Base-by-base conservation (phyloP, 495 filamentous ascomycete species). In the Extremus antarcticus region DNA sequence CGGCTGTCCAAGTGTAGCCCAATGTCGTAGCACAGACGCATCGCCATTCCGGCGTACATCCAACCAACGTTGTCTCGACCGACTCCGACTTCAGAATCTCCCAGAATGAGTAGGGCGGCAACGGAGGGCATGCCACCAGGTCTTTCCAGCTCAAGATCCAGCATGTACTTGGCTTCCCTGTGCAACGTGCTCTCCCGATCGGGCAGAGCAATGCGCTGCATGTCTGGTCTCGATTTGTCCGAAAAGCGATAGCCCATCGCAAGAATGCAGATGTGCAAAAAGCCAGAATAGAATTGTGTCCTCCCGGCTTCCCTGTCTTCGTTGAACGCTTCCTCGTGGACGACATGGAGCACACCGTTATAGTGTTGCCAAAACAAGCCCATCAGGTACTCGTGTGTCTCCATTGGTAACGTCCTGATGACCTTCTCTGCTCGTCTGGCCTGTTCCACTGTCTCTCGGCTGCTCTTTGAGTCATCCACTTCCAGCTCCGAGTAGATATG, bases 341-440 rank as follows among this genome's bases (percentile, higher is more conserved):
- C 62, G 1, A 79, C 69, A 51, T 73, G 74, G 20, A 72, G 55
- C 11, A 70, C 66, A 1, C 65, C 56, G 51, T 79, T 76, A 60
- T 75, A 77, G 49, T 69, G 60, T n/a, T 70, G 67, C 74, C 74
- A 78, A 60, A 78, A 79, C 17, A 70, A 65, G 15, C 68, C 60
- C 73, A 78, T 75, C 2, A 79, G 68, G 49, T 78, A 71, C 52
- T 78, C 76, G 43, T 76, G 70, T 0, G 73, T 76, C 41, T 70
- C 67, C 10, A 70, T 43, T 0, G 63, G 62, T 8, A 79, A 66
- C 13, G 65, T 62, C 13, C 68, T 56, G 41, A 79, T 74, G 47
- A 73, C 65, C 8, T 69, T 69, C 61, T 75, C 71, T 0, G 72
- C 70, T 52, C 73, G 59, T 32, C 68, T 65, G n/a, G 59, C 57